Base-by-base conservation (phyloP, 257 asterid species). In the Nicotiana obtusifolia region DNA sequence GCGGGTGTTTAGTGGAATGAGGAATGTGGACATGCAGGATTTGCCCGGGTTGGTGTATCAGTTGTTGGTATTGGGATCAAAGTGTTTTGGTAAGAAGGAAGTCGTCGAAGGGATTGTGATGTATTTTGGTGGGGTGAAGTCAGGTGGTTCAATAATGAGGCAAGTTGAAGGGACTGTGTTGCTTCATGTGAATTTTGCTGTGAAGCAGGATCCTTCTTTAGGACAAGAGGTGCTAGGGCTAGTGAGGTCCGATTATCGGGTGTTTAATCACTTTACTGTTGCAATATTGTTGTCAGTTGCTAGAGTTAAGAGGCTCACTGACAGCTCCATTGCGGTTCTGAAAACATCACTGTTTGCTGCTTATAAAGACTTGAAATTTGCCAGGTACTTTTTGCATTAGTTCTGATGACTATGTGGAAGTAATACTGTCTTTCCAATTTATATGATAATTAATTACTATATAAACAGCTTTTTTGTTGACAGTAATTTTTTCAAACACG, bases 161-260 rank as follows among this genome's bases (percentile, higher is more conserved):
- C 97, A 94, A 85, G 92, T 92, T 15, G 97, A 94, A 83, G 98
- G 97, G 87, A 94, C 98, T 37, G 98, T 92, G 68, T 84, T 94
- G 88, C 94, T 94, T 83, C 97, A 94, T 81, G 91, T 94, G 85
- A 92, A 92, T 89, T 94, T 94, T 66, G 95, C 97, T 3, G 97
- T 92, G 65, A 94, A 92, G 88, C 97, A 94, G 89, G 95, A 94
- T 61, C 93, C 95, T 8, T 92, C 98, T 4, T 85, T 94, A 84
- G 98, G 93, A 73, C 92, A 88, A 89, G 97, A 91, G 89, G 90
- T 94, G 61, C 84, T 92, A 80, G 93, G 90, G 84, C 82, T 94
- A 56, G 95, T 92, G 67, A 89, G 91, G 84, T 84, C 84, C 76
- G 95, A 94, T 83, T 84, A 89, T 19, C 85, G 97, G 83, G 93